A percentile compares a stretch with the other conserved stretches of the same genome.
These are phyloP conservation scores for Didymella pinodella DNA, from an alignment of 2,329 filamentous ascomycete genomes.

Conservation along the genomic window DNA sequence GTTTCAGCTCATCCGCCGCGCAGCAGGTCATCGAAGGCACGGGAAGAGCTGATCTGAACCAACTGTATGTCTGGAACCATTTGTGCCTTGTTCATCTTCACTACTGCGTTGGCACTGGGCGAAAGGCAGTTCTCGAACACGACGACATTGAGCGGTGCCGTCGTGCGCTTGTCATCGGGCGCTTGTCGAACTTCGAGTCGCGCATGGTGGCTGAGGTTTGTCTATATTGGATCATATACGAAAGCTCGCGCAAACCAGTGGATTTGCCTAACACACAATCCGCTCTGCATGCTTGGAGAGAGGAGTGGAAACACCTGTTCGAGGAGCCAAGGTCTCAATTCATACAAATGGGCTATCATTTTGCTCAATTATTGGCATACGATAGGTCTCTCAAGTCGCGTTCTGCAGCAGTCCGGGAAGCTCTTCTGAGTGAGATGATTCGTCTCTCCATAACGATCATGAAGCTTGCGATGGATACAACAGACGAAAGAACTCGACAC, in stretches of 20 bases:
- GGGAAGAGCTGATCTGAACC: background rate
- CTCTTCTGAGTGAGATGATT: constrained; percentile 54
- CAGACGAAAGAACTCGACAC: constrained; percentile 56
- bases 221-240: constrained; percentile 58
- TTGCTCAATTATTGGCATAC: constrained; percentile 55
- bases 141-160: background rate
- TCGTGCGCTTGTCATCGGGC: constrained; percentile 30
- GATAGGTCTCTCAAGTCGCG: constrained; percentile 51
- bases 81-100: constrained; percentile 56
- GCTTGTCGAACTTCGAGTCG: constrained; percentile 56
- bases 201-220: constrained; percentile 57
- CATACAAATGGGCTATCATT: constrained; percentile 57
- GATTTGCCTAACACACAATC: constrained; percentile 48
- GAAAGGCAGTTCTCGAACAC: constrained; percentile 49
- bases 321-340: constrained; percentile 57
- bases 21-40: background rate
- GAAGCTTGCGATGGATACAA: constrained; percentile 31
- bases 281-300: constrained; percentile 50
- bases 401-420: constrained; percentile 46
- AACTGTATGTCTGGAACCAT: constrained; percentile 55
- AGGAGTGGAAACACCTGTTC: constrained; percentile 53
- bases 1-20: background rate
- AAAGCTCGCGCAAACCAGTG: constrained; percentile 42
- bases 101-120: constrained; percentile 56
- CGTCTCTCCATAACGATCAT: constrained; percentile 51